These are phyloP conservation scores for Glarea lozoyensis DNA, from an alignment of 495 filamentous ascomycete species.

Conservation along the genomic window DNA sequence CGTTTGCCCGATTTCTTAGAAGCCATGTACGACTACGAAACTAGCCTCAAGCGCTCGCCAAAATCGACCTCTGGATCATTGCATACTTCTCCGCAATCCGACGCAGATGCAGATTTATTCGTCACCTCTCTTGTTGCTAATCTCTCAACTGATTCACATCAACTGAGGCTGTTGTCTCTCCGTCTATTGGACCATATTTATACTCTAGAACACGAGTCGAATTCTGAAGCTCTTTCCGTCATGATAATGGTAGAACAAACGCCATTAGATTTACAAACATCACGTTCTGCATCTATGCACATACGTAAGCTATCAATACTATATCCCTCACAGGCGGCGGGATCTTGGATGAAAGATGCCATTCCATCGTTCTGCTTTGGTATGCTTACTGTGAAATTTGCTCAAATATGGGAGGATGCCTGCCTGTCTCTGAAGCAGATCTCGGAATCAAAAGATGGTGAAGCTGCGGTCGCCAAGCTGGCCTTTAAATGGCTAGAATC, in stretches of 20 bases:
- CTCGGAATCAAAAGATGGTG: constrained; percentile 57
- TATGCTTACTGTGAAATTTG: constrained; percentile 71
- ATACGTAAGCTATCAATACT: constrained; percentile 64
- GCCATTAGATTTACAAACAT: constrained; percentile 65
- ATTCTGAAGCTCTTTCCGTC: constrained; percentile 32
- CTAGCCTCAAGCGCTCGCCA: constrained; percentile 32
- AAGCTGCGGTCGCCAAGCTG: constrained; percentile 62
- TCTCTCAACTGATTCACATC: constrained; percentile 61
- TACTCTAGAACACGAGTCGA: constrained; percentile 25
- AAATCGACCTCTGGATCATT: constrained; percentile 19
- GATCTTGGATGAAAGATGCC: constrained; percentile 58
- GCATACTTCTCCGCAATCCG: constrained; percentile 6
- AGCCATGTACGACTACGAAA: constrained; percentile 51
- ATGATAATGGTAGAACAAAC: constrained; percentile 69
- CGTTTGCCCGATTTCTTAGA: constrained; percentile 59
- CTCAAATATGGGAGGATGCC: constrained; percentile 80
- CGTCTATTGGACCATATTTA: constrained; percentile 50
- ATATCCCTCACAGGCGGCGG: constrained; percentile 42
- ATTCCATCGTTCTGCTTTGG: constrained; percentile 83
- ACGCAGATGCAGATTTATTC: constrained; percentile 37
- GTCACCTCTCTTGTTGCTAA: constrained; percentile 56
- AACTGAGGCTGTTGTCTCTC: constrained; percentile 60
- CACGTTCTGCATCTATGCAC: constrained; percentile 70
- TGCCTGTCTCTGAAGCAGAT: constrained; percentile 66
- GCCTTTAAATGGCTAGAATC: constrained; percentile 74